Evolutionary conservation across 1,139 yeast species (phyloP), one percentile per base, ranked within the genome.

Genomic region (Yamadazyma dendronema): DNA sequence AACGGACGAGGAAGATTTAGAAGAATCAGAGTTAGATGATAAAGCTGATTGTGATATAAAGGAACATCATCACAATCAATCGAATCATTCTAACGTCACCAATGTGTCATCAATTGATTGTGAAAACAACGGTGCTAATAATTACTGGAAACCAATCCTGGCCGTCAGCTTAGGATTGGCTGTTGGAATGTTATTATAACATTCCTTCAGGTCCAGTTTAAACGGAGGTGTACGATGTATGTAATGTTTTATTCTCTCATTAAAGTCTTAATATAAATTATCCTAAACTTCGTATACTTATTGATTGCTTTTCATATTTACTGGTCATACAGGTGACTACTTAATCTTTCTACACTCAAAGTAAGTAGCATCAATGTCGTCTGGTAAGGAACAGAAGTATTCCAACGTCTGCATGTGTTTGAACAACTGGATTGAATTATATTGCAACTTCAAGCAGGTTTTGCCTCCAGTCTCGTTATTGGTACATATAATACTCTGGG

Each of bases 331-430:
- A 21, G 10, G n/a, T 15, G 5, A n/a, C 36, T 36, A 54, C 36
- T 48, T 44, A 30, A 70, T 70, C 48, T 68, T 67, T 41, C 77
- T 56, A 52, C 77, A 71, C 49, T 71, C 77, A 44, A 71, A 70
- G 49, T 70, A 69, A 7, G 76, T 70, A 30, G 75, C 73, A 43
- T 67, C 63, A 35, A 70, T 62, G 40, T 69, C 73, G 40, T 69
- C 68, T 2, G 76, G 74, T 43, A 70, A 65, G 2, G 73, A 66
- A 43, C 75, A 71, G 44, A 69, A 68, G 44, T 69, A 69, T 31
- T 68, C 74, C 33, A 67, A 54, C 31, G 56, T 57, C 42, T 72
- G 77, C 77, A 72, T 72, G 23, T 65, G 66, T 46, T 62, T 68
- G 57, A 72, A 72, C 41, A 72, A 56, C 41, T 67, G 63, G 30